These are phyloP conservation scores for Lagerstroemia speciosa DNA, from an alignment of 345 rosid genomes.

Conservation along the genomic window DNA sequence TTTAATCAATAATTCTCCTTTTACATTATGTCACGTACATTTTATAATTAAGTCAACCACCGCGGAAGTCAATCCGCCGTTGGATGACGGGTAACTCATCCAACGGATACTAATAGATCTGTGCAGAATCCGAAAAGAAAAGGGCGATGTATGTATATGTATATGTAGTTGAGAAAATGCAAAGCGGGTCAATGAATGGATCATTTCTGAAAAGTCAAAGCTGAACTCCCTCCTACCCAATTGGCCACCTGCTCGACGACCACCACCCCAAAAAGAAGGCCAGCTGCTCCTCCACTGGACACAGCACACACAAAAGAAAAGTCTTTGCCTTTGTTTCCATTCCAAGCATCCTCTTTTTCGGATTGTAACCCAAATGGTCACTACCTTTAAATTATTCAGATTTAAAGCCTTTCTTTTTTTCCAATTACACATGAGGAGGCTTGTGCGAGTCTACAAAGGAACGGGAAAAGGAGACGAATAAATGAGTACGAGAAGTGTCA, in stretches of 20 bases:
- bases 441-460: no score
- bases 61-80: background rate
- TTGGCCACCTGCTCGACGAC: conserved; percentile 1
- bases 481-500: no score
- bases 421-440: no score
- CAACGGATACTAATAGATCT: background rate
- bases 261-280: no score
- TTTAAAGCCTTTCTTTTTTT: no score
- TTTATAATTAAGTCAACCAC: background rate
- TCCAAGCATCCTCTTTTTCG: background rate
- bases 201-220: conserved; percentile 4
- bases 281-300: background rate
- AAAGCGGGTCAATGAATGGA: conserved; percentile 9
- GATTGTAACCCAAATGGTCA: no score
- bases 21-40: no score
- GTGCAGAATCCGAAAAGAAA: background rate
- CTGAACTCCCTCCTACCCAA: background rate
- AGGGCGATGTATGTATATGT: background rate
- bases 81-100: background rate
- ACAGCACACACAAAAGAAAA: background rate
- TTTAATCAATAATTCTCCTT: no score
- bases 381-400: no score
- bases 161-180: conserved; percentile 1
- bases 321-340: no score
- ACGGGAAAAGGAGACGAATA: no score